phyloP scores from a whole-genome alignment of 495 filamentous ascomycete species.

The Penicillium steckii region DNA sequence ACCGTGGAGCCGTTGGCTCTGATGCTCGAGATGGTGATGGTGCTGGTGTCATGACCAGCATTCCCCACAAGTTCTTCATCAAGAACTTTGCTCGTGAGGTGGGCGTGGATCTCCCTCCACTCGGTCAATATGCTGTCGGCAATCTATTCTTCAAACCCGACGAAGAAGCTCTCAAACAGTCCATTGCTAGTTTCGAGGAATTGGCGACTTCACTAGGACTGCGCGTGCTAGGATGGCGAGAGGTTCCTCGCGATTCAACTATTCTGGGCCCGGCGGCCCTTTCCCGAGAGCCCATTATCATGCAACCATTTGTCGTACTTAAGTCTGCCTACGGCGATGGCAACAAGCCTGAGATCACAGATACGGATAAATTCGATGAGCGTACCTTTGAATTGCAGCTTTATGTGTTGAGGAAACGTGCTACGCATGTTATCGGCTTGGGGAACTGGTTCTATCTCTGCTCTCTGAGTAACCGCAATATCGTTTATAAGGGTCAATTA shows the following conservation, averaged over 20 bases:
- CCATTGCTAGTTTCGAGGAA: constrained; percentile 85
- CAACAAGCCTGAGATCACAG: constrained; percentile 74
- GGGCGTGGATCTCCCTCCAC: constrained; percentile 78
- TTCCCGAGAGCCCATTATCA: constrained; percentile 89
- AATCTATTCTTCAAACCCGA: constrained; percentile 99
- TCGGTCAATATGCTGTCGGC: constrained; percentile 94
- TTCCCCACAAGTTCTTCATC: constrained; percentile 97
- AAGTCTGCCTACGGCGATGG: constrained; percentile 83
- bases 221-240: constrained; percentile 94
- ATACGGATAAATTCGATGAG: constrained; percentile 79
- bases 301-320: constrained; percentile 95
- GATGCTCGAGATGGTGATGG: constrained; percentile 97
- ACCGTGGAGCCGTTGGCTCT: constrained; percentile 95
- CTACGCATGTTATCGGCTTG: constrained; percentile 89
- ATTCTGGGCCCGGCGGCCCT: constrained; percentile 91
- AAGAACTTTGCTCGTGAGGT: constrained; percentile 96
- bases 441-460: constrained; percentile 99
- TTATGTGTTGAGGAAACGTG: constrained; percentile 91
- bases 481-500: constrained; percentile 98
- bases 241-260: constrained; percentile 88
- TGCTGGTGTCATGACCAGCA: constrained; percentile 98
- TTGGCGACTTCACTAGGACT: constrained; percentile 84
- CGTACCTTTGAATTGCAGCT: constrained; percentile 88
- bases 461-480: constrained; percentile 97
- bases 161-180: constrained; percentile 80